Evolutionary conservation across 148 eudicot genomes (phyloP), one percentile per base, ranked within the genome.

Genomic region (Nyssa sinensis): DNA sequence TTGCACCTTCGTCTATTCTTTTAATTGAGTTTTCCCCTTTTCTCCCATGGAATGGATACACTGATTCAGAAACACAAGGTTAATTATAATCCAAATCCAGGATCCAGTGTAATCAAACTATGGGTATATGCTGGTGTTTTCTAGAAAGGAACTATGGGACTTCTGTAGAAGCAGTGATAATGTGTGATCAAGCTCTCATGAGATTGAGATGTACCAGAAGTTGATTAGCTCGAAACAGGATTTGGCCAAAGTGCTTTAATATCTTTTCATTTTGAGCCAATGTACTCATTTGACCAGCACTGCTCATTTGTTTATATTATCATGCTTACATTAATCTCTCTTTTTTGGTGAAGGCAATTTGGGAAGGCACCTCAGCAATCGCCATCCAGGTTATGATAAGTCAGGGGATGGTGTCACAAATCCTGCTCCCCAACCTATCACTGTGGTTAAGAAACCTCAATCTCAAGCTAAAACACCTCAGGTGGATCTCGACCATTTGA

Each of bases 361-460:
- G 86, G 98, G 96, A 64, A 89, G 96, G 67, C 98, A 93, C 79
- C 98, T 93, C 75, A 84, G 90, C 85, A 89, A 79, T 64, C 93
- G 93, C 55, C 98, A 93, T 84, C 89, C 98, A 37, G 96, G 96
- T 74, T 93, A 93, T 81, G 93, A 90, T 75, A 90, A 82, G 28
- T 74, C 78, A 21, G 88, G 78, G 65, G 90, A 93, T 70, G 72
- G 66, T 51, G 72, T 78, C 78, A 70, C 79, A 37, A 83, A 67
- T 61, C 71, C 84, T 44, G 76, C 79, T 62, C 81, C 83, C 47
- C 87, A 75, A 64, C 66, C 85, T 17, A 78, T 78, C 71, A 75
- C 88, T 64, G 79, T 81, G 62, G 74, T 73, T 51, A 90, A 81
- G 82, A 93, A 88, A 76, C 77, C 76, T 70, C 88, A 80, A 70